Evolutionary conservation across 78 protist genomes (phyloP), one percentile per base, ranked within the genome.

Genomic region (Polysphondylium violaceum): DNA sequence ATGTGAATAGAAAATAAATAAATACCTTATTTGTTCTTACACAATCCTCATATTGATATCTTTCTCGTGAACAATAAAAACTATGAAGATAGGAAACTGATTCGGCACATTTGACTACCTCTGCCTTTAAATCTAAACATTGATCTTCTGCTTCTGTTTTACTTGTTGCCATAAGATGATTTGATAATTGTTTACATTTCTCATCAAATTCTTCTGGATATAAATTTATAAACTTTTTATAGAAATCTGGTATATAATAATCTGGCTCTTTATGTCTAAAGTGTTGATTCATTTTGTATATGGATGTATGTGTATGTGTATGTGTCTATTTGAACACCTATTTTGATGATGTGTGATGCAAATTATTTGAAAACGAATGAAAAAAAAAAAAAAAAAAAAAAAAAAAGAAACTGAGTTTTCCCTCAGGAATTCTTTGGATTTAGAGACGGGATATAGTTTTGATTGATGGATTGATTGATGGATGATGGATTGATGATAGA

Each of bases 211-310:
- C 43, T 16, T 61, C 69, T 31, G 69, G 69, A 61, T 61, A 61
- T 61, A 33, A 29, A 61, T 61, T 61, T 31, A 61, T 31, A 61
- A 27, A 61, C 3, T 31, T 23, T 29, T 61, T 61, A 61, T 61
- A 61, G 31, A 33, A 61, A 61, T 61, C 69, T 5, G 69, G 9
- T 21, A 61, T 33, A 33, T 25, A 27, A 31, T 33, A 61, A 31
- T 61, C 17, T 61, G 69, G 69, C 31, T 61, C 69, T 61, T 61
- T 61, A 14, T 33, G 31, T 61, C 69, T 61, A 31, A n/a, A n/a
- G n/a, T n/a, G n/a, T n/a, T n/a, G n/a, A n/a, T n/a, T n/a, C n/a
- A n/a, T n/a, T n/a, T n/a, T n/a, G n/a, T n/a, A n/a, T n/a, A n/a
- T n/a, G n/a, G n/a, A n/a, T n/a, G n/a, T n/a, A n/a, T n/a, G n/a